Conservation (phyloP, 352 stramenopile species). For the Phytophthora fragariae region DNA sequence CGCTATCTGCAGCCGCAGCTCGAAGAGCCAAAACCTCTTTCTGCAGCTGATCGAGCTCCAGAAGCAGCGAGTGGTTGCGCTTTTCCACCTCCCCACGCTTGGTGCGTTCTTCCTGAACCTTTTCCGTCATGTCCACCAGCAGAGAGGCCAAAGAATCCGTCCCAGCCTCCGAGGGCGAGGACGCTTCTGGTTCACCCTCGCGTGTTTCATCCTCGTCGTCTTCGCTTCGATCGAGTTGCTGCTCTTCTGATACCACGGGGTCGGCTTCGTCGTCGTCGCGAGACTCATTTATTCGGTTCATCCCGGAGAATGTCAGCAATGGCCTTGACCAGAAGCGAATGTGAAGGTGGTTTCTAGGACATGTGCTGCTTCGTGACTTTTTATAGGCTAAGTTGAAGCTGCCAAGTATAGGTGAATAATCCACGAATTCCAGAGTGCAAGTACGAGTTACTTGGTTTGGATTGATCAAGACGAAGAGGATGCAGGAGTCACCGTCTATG, state of each 20-base stretch:
- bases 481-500: slow-evolving; percentile 11
- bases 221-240: slow-evolving; percentile 16
- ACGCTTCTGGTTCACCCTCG: slow-evolving; percentile 5
- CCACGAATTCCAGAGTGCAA: not conserved
- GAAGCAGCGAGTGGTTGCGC: slow-evolving; percentile 70
- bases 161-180: not conserved
- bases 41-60: slow-evolving; percentile 77
- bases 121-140: slow-evolving; percentile 69
- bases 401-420: not conserved
- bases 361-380: not conserved
- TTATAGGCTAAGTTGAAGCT: not conserved
- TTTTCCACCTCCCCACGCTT: slow-evolving; percentile 64
- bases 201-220: slow-evolving; percentile 17
- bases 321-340: not conserved
- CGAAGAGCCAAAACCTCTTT: slow-evolving; percentile 65
- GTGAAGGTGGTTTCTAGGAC: not conserved
- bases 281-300: slow-evolving; percentile 15
- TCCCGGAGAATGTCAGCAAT: slow-evolving; percentile 4
- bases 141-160: slow-evolving; percentile 57
- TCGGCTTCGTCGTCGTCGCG: slow-evolving; percentile 16
- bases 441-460: not conserved
- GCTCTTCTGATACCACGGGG: slow-evolving; percentile 6
- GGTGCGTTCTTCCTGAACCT: slow-evolving; percentile 65
- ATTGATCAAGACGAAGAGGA: not conserved
- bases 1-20: slow-evolving; percentile 36